Evolutionary conservation across 148 eudicot species (phyloP).

Genomic region (Spergularia marina): DNA sequence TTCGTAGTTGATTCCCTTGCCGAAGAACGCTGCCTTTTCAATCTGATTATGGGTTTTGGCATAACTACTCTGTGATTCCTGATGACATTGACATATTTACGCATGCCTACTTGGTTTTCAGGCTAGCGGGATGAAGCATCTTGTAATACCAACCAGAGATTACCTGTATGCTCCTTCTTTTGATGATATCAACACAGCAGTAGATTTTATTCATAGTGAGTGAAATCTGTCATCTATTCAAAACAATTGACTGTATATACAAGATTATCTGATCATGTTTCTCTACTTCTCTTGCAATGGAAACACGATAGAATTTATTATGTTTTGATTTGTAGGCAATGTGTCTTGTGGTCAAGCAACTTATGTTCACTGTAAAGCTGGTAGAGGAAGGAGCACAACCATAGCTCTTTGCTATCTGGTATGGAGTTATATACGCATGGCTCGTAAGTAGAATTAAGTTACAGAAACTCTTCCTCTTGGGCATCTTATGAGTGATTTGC

Average conservation of each 20-base stretch:
- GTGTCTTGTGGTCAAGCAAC: conserved; percentile 60
- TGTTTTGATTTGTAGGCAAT: conserved; percentile 39
- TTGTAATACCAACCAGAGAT: conserved; percentile 76
- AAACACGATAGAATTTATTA: not conserved
- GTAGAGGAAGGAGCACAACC: conserved; percentile 90
- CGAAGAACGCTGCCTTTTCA: not conserved
- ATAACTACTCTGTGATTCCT: not conserved
- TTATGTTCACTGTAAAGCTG: conserved; percentile 96
- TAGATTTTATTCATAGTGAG: conserved; percentile 72
- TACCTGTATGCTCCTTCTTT: conserved; percentile 78
- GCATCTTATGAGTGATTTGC: not conserved
- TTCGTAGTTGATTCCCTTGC: too few relatives aligned
- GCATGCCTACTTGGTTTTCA: conserved; percentile 9
- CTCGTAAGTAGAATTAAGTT: not conserved
- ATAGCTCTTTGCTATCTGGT: conserved; percentile 79
- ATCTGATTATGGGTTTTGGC: not conserved
- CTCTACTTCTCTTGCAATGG: not conserved
- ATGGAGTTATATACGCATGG: not conserved
- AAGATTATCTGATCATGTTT: not conserved
- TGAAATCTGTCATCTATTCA: not conserved
- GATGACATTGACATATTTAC: not conserved
- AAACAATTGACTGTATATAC: not conserved
- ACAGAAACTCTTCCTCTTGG: not conserved
- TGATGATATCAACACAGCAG: conserved; percentile 59
- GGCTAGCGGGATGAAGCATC: conserved; percentile 71